A percentile compares a stretch with the other conserved stretches of the same genome.
Evolutionary conservation across 176 grass and related monocot genomes (phyloP).

Genomic region (Luzula sylvatica): DNA sequence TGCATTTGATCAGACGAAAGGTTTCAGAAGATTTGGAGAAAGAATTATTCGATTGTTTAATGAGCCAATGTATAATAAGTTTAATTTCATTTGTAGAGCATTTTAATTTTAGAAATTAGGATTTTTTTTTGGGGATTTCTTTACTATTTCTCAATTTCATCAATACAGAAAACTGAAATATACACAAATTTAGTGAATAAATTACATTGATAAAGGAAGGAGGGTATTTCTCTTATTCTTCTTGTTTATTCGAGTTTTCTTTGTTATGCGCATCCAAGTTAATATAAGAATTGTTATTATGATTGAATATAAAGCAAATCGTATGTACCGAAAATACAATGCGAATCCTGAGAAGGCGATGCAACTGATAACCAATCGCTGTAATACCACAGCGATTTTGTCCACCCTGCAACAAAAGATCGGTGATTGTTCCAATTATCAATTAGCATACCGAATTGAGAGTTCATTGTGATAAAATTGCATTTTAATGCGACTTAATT

Average conservation of each 20-base stretch:
- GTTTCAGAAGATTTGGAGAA: slow-evolving; percentile 25
- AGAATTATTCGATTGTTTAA: slow-evolving; percentile 6
- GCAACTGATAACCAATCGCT: slow-evolving; percentile 20
- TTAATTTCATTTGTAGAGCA: no score
- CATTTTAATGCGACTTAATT: background rate
- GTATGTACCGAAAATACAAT: slow-evolving; percentile 30
- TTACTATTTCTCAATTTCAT: background rate
- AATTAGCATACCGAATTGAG: background rate
- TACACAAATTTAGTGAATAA: slow-evolving; percentile 5
- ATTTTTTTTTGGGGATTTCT: no score
- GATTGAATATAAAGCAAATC: slow-evolving; percentile 23
- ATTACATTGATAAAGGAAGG: slow-evolving; percentile 43
- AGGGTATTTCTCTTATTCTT: slow-evolving; percentile 35
- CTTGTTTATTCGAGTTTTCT: slow-evolving; percentile 30
- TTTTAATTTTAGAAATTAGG: no score
- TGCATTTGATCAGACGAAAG: slow-evolving; percentile 16
- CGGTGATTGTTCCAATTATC: no score
- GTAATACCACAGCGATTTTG: slow-evolving; percentile 15
- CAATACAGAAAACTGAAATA: background rate
- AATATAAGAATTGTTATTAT: slow-evolving; percentile 26
- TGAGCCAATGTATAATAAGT: no score
- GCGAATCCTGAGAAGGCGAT: slow-evolving; percentile 29
- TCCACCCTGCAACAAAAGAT: slow-evolving; percentile 39
- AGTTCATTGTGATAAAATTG: background rate
- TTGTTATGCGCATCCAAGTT: slow-evolving; percentile 29